A percentile compares a stretch with the other conserved stretches of the same genome.
Evolutionary conservation across 768 basidiomycete genomes (phyloP).

Genomic region (Auriscalpium vulgare): DNA sequence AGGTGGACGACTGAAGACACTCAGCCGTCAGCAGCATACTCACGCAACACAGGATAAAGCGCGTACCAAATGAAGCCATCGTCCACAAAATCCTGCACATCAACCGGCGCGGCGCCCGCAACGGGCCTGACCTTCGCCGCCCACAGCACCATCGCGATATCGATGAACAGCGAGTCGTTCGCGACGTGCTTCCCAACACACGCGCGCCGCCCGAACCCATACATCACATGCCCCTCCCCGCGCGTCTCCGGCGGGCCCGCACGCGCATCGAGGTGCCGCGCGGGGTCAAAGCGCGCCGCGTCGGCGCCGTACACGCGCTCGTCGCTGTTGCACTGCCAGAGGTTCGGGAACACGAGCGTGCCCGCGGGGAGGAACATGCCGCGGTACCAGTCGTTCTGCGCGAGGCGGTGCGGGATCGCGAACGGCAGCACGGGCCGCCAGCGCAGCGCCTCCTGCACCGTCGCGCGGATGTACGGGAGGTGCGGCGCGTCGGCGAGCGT

Average conservation of each 20-base stretch:
- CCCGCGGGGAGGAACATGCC: slow-evolving; percentile 28
- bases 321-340: slow-evolving; percentile 21
- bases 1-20: no score
- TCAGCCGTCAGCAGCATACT: no score
- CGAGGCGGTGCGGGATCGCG: slow-evolving; percentile 11
- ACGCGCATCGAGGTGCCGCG: slow-evolving; percentile 19
- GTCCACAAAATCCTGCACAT: slow-evolving; percentile 7
- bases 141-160: slow-evolving; percentile 24
- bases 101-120: slow-evolving; percentile 9
- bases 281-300: slow-evolving; percentile 17
- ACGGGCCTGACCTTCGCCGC: slow-evolving; percentile 15
- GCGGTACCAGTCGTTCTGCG: slow-evolving; percentile 24
- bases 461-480: slow-evolving; percentile 17
- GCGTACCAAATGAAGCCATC: slow-evolving; percentile 14
- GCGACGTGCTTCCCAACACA: slow-evolving; percentile 29
- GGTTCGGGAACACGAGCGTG: slow-evolving; percentile 26
- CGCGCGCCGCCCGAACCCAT: slow-evolving; percentile 25
- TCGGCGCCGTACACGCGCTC: slow-evolving; percentile 21
- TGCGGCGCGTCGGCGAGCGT: slow-evolving; percentile 11
- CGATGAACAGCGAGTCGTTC: slow-evolving; percentile 27
- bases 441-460: slow-evolving; percentile 16
- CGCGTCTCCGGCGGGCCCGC: slow-evolving; percentile 21
- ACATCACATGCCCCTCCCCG: slow-evolving; percentile 23
- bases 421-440: slow-evolving; percentile 12
- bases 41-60: not conserved